These are phyloP conservation scores for Dicorynia guianensis DNA, from an alignment of 306 rosid genomes.

Conservation along the genomic window DNA sequence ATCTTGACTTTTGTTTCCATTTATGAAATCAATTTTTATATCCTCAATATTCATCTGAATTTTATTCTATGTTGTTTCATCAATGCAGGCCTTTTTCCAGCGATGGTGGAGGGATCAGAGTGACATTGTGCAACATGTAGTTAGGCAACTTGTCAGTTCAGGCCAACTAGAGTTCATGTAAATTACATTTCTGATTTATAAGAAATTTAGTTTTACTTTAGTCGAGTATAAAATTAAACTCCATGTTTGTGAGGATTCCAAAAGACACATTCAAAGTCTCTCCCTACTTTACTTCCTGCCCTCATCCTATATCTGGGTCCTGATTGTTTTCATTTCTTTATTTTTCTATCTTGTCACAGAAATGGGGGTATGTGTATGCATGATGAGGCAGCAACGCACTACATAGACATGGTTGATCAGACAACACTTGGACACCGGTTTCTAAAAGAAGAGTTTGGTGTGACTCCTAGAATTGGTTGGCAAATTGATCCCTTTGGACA, in stretches of 20 bases:
- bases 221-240: constrained; percentile 2
- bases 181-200: constrained; percentile 24
- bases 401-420: constrained; percentile 91
- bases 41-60: neutral
- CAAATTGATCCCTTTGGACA: constrained; percentile 94
- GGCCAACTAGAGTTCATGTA: constrained; percentile 91
- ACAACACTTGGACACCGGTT: constrained; percentile 82
- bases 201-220: constrained; percentile 7
- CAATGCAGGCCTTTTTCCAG: constrained; percentile 79
- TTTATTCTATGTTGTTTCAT: neutral
- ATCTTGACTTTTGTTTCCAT: neutral
- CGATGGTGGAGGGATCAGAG: constrained; percentile 93
- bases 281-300: neutral
- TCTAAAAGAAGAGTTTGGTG: constrained; percentile 63
- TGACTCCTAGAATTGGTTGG: constrained; percentile 87
- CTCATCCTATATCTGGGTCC: constrained; percentile 5
- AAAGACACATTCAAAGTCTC: neutral
- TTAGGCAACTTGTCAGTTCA: constrained; percentile 63
- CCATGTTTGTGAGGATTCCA: constrained; percentile 35
- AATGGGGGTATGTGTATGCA: constrained; percentile 97
- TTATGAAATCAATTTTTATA: constrained; percentile 3
- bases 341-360: constrained; percentile 45
- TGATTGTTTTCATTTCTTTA: constrained; percentile 40
- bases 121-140: constrained; percentile 54
- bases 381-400: constrained; percentile 87